Evolutionary conservation across 2,329 filamentous ascomycete genomes (phyloP).

Genomic region (Trichoderma brevicompactum): DNA sequence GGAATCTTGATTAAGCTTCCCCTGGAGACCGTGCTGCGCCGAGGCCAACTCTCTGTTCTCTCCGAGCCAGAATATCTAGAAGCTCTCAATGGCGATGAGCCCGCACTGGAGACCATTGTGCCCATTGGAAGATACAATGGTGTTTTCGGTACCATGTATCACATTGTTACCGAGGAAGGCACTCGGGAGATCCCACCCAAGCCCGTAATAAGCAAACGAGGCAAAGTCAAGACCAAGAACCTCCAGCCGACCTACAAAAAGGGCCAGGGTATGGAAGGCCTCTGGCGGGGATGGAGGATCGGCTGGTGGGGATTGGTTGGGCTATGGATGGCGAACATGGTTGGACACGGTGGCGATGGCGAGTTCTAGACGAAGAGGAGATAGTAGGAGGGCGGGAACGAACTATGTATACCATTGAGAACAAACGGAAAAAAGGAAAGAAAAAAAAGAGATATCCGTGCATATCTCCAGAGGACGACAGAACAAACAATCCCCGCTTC

Average conservation of each 20-base stretch:
- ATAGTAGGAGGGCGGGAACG: neutral
- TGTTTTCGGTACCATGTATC: constrained; percentile 89
- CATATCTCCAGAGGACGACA: constrained; percentile 34
- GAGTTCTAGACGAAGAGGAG: constrained; percentile 52
- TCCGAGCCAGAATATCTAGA: constrained; percentile 56
- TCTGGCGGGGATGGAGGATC: constrained; percentile 77
- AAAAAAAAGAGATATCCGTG: neutral
- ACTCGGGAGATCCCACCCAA: constrained; percentile 52
- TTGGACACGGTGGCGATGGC: constrained; percentile 65
- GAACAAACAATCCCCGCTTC: constrained; percentile 43
- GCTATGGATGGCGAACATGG: constrained; percentile 70
- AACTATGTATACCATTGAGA: constrained; percentile 31
- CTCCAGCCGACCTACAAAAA: constrained; percentile 49
- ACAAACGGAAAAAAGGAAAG: constrained; percentile 30
- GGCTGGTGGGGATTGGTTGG: constrained; percentile 78
- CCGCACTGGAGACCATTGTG: constrained; percentile 72
- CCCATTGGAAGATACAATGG: constrained; percentile 80
- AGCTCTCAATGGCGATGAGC: constrained; percentile 51
- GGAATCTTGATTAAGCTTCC: constrained; percentile 88
- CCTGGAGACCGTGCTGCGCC: constrained; percentile 86
- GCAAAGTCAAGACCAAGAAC: constrained; percentile 41
- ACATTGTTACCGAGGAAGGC: constrained; percentile 84
- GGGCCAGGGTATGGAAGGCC: constrained; percentile 69
- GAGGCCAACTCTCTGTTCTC: constrained; percentile 80
- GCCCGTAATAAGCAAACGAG: constrained; percentile 41